Conservation (phyloP, 169 alveolate species). For the Cytauxzoon felis region DNA sequence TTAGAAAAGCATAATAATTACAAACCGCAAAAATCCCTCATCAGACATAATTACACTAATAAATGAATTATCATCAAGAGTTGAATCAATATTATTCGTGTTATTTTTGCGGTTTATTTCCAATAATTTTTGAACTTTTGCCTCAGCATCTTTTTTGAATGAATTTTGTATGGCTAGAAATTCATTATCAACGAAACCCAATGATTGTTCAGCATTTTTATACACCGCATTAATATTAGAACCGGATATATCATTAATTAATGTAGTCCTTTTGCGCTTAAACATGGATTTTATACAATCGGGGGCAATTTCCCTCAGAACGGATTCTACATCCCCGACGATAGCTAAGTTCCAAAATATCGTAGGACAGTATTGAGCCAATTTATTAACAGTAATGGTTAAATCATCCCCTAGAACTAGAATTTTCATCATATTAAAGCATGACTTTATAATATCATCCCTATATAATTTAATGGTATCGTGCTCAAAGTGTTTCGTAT, state of each 20-base stretch:
- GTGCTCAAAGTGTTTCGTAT: slow-evolving; percentile 28
- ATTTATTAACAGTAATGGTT: slow-evolving; percentile 2
- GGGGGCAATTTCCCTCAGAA: slow-evolving; percentile 28
- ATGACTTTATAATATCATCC: neutral
- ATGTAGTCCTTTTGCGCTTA: slow-evolving; percentile 16
- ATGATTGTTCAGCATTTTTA: neutral
- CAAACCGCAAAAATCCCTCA: slow-evolving; percentile 27
- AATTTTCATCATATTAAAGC: slow-evolving; percentile 11
- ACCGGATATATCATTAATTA: neutral
- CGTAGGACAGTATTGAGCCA: slow-evolving; percentile 62
- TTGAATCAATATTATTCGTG: slow-evolving; percentile 7
- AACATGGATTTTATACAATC: slow-evolving; percentile 1
- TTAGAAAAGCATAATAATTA: slow-evolving; percentile 3
- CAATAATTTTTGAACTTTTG: slow-evolving; percentile 21
- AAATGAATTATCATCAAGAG: slow-evolving; percentile 26
- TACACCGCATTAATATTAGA: slow-evolving; percentile 9
- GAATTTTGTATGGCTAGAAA: slow-evolving; percentile 53
- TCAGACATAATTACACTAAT: slow-evolving; percentile 34
- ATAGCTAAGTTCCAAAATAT: slow-evolving; percentile 58
- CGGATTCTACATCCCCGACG: slow-evolving; percentile 30
- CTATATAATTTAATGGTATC: slow-evolving; percentile 28
- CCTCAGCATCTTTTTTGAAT: slow-evolving; percentile 53
- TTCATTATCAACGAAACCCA: slow-evolving; percentile 48
- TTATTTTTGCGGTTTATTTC: slow-evolving; percentile 10
- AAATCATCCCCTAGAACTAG: slow-evolving; percentile 15